These are phyloP conservation scores for Beta corolliflora DNA, from an alignment of 179 eudicot species.

Conservation along the genomic window DNA sequence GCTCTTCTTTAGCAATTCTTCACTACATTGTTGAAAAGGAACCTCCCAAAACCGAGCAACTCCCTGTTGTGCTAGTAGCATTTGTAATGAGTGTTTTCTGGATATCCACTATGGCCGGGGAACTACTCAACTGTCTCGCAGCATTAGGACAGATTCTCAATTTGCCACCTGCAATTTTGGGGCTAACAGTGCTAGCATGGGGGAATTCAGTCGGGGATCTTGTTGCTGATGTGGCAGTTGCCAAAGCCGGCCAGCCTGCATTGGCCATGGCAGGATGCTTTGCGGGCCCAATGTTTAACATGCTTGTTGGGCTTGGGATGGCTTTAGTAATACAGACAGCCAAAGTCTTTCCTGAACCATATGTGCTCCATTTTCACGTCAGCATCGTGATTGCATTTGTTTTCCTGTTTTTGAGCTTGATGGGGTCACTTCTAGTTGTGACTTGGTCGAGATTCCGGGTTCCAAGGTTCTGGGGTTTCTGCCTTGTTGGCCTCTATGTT, in stretches of 20 bases:
- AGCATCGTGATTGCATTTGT: conserved; percentile 90
- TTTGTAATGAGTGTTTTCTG: conserved; percentile 97
- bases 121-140: conserved; percentile 87
- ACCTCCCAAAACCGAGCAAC: conserved; percentile 80
- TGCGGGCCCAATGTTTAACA: conserved; percentile 98
- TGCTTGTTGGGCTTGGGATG: conserved; percentile 90
- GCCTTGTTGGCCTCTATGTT: conserved; percentile 85
- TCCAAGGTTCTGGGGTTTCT: conserved; percentile 96
- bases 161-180: conserved; percentile 75
- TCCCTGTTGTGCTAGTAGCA: conserved; percentile 53
- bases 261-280: conserved; percentile 99
- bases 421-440: conserved; percentile 87
- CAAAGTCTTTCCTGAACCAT: conserved; percentile 69
- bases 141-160: conserved; percentile 72
- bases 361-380: conserved; percentile 70
- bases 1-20: conserved; percentile 69
- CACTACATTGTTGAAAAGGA: conserved; percentile 75
- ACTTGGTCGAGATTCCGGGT: conserved; percentile 87
- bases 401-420: conserved; percentile 86
- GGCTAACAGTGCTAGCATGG: conserved; percentile 94
- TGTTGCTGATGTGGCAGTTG: conserved; percentile 97
- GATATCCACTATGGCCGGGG: conserved; percentile 92
- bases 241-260: conserved; percentile 98
- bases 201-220: conserved; percentile 98
- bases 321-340: conserved; percentile 80